phyloP scores from a whole-genome alignment of 2,329 filamentous ascomycete genomes.

The Periconia digitata region DNA sequence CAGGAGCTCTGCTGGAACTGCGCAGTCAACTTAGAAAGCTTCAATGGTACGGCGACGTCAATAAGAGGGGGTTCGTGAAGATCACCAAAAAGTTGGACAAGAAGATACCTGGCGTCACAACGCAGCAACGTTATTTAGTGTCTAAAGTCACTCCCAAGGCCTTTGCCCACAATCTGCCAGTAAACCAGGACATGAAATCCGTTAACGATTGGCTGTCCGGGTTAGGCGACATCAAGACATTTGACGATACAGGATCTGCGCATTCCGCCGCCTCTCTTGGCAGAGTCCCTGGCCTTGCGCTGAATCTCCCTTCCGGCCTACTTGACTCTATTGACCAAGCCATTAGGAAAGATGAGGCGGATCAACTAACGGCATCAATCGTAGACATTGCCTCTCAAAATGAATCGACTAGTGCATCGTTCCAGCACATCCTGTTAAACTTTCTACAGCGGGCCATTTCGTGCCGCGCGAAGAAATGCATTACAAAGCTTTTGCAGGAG shows the following conservation, averaged over 20 bases:
- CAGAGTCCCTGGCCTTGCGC: slow-evolving; percentile 71
- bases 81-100: slow-evolving; percentile 99
- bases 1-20: slow-evolving; percentile 86
- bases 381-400: slow-evolving; percentile 59
- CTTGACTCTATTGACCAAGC: slow-evolving; percentile 73
- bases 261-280: slow-evolving; percentile 72
- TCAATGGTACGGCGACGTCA: slow-evolving; percentile 98
- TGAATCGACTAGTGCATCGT: slow-evolving; percentile 50
- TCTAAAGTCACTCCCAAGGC: slow-evolving; percentile 87
- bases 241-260: slow-evolving; percentile 73
- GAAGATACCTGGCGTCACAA: slow-evolving; percentile 74
- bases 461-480: slow-evolving; percentile 66
- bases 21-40: slow-evolving; percentile 85
- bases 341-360: slow-evolving; percentile 68
- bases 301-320: slow-evolving; percentile 68
- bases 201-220: slow-evolving; percentile 93
- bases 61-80: slow-evolving; percentile 91
- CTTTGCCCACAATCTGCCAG: slow-evolving; percentile 74
- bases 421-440: slow-evolving; percentile 74
- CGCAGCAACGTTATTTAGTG: slow-evolving; percentile 82
- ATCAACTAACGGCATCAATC: slow-evolving; percentile 58
- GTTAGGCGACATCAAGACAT: slow-evolving; percentile 74
- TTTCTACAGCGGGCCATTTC: slow-evolving; percentile 77
- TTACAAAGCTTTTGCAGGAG: slow-evolving; percentile 69
- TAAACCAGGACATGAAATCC: slow-evolving; percentile 61